Evolutionary conservation across 1,284 basidiomycete species (phyloP).

Genomic region (Irpex rosettiformis): DNA sequence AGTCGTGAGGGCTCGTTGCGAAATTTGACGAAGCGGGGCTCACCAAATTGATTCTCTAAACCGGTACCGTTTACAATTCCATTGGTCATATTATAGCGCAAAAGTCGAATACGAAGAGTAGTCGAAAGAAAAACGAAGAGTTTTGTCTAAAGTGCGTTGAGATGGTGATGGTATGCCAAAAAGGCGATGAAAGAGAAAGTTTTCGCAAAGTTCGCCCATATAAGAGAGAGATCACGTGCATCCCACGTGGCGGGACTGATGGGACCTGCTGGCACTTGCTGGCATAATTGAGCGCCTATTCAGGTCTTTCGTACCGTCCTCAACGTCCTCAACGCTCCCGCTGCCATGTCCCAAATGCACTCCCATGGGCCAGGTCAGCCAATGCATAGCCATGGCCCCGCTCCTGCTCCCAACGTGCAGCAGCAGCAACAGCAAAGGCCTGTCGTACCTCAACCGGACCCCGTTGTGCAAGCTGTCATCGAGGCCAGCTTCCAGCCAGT

Average conservation of each 20-base stretch:
- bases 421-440: constrained; percentile 36
- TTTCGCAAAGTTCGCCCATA: constrained; percentile 17
- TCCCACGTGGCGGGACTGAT: neutral
- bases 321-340: constrained; percentile 5
- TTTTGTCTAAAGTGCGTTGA: constrained; percentile 29
- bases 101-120: constrained; percentile 26
- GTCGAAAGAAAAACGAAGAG: constrained; percentile 22
- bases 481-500: constrained; percentile 69
- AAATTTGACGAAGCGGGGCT: constrained; percentile 28
- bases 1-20: neutral
- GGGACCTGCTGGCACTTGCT: no score
- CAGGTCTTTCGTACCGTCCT: neutral
- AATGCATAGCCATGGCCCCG: constrained; percentile 32
- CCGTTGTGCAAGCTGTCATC: constrained; percentile 68
- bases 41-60: constrained; percentile 83
- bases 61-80: constrained; percentile 79
- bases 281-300: neutral
- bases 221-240: constrained; percentile 4
- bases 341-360: constrained; percentile 28
- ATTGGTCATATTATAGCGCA: constrained; percentile 76
- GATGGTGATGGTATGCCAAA: constrained; percentile 35
- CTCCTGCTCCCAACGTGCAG: constrained; percentile 24
- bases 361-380: constrained; percentile 33
- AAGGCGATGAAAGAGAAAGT: constrained; percentile 27
- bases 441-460: constrained; percentile 54